phyloP scores from a whole-genome alignment of 495 filamentous ascomycete genomes.

The Glarea lozoyensis region DNA sequence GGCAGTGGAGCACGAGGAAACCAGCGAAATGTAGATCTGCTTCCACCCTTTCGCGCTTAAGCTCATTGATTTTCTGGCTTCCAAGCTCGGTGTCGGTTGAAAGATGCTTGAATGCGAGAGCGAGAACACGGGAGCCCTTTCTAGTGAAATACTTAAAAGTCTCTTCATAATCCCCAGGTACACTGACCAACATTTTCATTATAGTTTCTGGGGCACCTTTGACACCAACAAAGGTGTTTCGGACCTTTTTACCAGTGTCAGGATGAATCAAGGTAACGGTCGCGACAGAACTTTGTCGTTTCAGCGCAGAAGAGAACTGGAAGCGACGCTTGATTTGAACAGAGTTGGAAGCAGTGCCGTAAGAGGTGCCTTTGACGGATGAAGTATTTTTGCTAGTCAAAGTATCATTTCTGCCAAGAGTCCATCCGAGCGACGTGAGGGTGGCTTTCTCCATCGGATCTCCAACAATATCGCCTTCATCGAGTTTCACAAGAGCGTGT shows the following conservation, averaged over 20 bases:
- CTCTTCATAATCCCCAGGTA: constrained; percentile 88
- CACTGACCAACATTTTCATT: constrained; percentile 75
- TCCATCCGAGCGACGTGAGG: constrained; percentile 81
- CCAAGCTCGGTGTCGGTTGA: constrained; percentile 71
- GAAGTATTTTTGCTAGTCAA: constrained; percentile 48
- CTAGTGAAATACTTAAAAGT: constrained; percentile 97
- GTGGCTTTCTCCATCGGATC: constrained; percentile 99
- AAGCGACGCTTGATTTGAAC: constrained; percentile 95
- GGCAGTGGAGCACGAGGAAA: constrained; percentile 91
- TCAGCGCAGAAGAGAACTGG: constrained; percentile 95
- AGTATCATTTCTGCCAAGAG: constrained; percentile 76
- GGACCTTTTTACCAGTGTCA: constrained; percentile 59
- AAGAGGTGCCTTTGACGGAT: constrained; percentile 33
- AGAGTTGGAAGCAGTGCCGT: constrained; percentile 36
- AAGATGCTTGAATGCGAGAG: constrained; percentile 88
- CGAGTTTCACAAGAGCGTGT: constrained; percentile 88
- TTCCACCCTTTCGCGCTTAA: constrained; percentile 88
- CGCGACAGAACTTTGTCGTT: constrained; percentile 90
- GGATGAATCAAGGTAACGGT: constrained; percentile 61
- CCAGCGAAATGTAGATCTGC: constrained; percentile 79
- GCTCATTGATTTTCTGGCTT: constrained; percentile 77
- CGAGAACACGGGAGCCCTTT: constrained; percentile 86
- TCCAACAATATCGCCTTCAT: constrained; percentile 94
- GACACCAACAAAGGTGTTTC: constrained; percentile 82
- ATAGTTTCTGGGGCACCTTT: constrained; percentile 98